Conservation (phyloP, 257 asterid genomes). For the Nicotiana paniculata region DNA sequence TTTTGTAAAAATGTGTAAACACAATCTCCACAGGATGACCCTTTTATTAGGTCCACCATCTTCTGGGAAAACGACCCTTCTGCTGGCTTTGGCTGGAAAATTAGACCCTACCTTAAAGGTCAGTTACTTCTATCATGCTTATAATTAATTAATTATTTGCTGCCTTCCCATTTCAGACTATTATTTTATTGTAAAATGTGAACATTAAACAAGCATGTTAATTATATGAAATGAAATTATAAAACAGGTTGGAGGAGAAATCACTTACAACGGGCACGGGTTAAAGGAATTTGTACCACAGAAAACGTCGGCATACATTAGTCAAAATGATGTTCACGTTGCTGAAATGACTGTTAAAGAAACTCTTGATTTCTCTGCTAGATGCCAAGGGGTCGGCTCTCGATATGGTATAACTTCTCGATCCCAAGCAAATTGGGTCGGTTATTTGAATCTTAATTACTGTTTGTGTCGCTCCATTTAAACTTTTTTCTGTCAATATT, state of each 20-base stretch:
- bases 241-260: constrained; percentile 60
- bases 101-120: constrained; percentile 46
- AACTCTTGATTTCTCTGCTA: constrained; percentile 86
- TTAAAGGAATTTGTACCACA: constrained; percentile 72
- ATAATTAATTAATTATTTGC: not conserved
- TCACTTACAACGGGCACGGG: constrained; percentile 74
- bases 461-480: not conserved
- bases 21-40: constrained; percentile 38
- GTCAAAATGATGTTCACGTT: constrained; percentile 89
- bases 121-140: not conserved
- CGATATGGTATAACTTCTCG: constrained; percentile 51
- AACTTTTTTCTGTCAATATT: too few species aligned
- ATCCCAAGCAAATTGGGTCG: too few species aligned
- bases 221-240: not conserved
- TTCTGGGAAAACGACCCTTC: constrained; percentile 59
- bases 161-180: not conserved
- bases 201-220: not conserved
- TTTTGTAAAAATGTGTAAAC: not conserved
- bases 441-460: too few species aligned
- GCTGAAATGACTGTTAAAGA: constrained; percentile 98
- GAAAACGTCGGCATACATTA: constrained; percentile 90
- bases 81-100: constrained; percentile 57
- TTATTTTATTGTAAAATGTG: not conserved
- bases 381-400: constrained; percentile 90
- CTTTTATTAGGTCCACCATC: constrained; percentile 68